Percentiles rank a stretch among this genome's conserved stretches.
Conservation (phyloP, 768 basidiomycete genomes). For the Agaricus blazei region DNA sequence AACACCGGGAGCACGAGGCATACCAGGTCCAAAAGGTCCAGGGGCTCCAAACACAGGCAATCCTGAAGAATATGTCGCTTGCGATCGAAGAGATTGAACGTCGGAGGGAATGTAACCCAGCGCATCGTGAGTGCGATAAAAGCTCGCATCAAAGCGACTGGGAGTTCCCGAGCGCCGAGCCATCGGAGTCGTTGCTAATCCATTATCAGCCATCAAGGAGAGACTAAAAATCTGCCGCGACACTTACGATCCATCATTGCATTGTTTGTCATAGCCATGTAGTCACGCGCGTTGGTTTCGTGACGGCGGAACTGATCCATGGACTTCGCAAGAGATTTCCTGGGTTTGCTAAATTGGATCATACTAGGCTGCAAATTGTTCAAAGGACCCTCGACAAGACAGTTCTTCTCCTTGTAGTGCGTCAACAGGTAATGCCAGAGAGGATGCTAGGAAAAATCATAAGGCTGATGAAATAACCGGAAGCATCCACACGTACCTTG, state of each 20-base stretch:
- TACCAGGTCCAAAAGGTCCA: conserved; percentile 65
- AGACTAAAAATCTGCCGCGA: neutral
- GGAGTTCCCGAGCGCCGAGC: conserved; percentile 81
- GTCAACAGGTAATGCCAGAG: conserved; percentile 98
- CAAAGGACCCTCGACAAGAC: conserved; percentile 93
- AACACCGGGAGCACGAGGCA: conserved; percentile 57
- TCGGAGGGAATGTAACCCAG: conserved; percentile 94
- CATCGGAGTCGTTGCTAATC: conserved; percentile 21
- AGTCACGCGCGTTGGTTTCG: conserved; percentile 88
- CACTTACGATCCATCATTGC: conserved; percentile 48
- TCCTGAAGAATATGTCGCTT: conserved; percentile 92
- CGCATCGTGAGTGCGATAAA: conserved; percentile 93
- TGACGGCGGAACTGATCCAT: conserved; percentile 93
- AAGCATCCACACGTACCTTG: conserved; percentile 62
- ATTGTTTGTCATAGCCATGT: conserved; percentile 37
- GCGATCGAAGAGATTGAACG: conserved; percentile 92
- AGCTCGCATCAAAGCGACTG: conserved; percentile 92
- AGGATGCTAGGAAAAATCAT: conserved; percentile 63
- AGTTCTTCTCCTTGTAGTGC: conserved; percentile 95
- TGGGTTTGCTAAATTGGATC: conserved; percentile 99
- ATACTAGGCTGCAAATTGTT: conserved; percentile 96
- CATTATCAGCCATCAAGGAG: neutral
- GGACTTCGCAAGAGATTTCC: conserved; percentile 80
- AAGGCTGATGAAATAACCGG: conserved; percentile 9
- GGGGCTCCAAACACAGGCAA: conserved; percentile 76